phyloP scores from a whole-genome alignment of 768 basidiomycete genomes.

The Tephrocybe rancida region DNA sequence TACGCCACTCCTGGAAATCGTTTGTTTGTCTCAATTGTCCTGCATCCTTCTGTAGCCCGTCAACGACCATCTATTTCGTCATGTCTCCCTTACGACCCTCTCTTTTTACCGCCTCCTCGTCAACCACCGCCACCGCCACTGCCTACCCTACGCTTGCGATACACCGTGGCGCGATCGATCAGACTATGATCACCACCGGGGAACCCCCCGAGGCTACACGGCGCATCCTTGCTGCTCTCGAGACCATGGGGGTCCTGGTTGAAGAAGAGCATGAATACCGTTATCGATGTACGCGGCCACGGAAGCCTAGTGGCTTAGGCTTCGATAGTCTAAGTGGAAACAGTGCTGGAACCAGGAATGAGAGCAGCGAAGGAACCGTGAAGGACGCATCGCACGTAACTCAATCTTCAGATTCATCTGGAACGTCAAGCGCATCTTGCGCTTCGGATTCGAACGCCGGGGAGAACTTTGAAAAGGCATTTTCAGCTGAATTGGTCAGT shows the following conservation, averaged over 20 bases:
- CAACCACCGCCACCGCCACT: background rate
- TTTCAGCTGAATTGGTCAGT: background rate
- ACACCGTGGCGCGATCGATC: slow-evolving; percentile 91
- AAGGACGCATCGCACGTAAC: too few relatives aligned
- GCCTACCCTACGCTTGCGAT: slow-evolving; percentile 22
- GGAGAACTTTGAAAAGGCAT: slow-evolving; percentile 33
- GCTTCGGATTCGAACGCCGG: slow-evolving; percentile 24
- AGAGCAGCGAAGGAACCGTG: background rate
- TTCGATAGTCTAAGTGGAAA: too few relatives aligned
- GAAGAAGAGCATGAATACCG: slow-evolving; percentile 82
- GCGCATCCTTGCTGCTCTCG: slow-evolving; percentile 68
- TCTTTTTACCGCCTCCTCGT: background rate
- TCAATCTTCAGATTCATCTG: too few relatives aligned
- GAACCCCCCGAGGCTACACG: slow-evolving; percentile 77
- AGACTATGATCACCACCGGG: slow-evolving; percentile 76
- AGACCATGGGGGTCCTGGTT: slow-evolving; percentile 81
- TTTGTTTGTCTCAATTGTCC: too few relatives aligned
- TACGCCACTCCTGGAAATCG: slow-evolving; percentile 5
- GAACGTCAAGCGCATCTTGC: too few relatives aligned
- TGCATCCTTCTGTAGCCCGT: too few relatives aligned
- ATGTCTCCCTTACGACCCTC: background rate
- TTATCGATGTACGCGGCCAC: slow-evolving; percentile 63
- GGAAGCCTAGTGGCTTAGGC: slow-evolving; percentile 32
- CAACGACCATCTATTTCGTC: too few relatives aligned
- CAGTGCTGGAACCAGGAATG: background rate